Evolutionary conservation across 495 filamentous ascomycete genomes (phyloP).

Genomic region (Aspergillus campestris): DNA sequence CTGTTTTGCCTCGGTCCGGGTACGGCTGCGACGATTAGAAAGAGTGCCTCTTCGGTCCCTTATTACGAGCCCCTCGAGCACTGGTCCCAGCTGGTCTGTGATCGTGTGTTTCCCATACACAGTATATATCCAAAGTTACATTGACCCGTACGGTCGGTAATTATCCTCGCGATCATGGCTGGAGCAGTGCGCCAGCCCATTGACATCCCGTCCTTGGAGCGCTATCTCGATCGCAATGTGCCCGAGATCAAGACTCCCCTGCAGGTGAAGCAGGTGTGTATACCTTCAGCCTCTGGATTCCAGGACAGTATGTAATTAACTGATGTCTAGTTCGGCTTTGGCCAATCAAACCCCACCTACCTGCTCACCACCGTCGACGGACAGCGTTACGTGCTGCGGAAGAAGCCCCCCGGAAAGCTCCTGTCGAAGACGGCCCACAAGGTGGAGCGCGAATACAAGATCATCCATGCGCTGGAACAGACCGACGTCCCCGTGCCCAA

Average conservation of each 20-base stretch:
- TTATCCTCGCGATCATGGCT: conserved; percentile 52
- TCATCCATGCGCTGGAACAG: conserved; percentile 70
- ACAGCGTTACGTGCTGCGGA: conserved; percentile 73
- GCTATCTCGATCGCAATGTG: conserved; percentile 65
- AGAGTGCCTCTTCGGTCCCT: background rate
- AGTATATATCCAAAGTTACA: too few species aligned
- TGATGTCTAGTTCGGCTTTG: conserved; percentile 72
- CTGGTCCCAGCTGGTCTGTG: too few species aligned
- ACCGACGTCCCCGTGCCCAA: conserved; percentile 84
- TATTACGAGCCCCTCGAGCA: too few species aligned
- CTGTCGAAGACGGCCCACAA: conserved; percentile 89
- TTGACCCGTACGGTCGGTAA: too few species aligned
- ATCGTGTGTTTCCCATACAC: too few species aligned
- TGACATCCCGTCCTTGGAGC: conserved; percentile 65
- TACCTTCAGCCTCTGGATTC: too few species aligned
- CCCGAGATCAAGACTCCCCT: conserved; percentile 74
- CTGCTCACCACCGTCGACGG: conserved; percentile 64
- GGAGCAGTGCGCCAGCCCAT: conserved; percentile 84
- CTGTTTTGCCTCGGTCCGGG: conserved; percentile 22
- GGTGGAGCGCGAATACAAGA: conserved; percentile 89
- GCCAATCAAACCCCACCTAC: conserved; percentile 96
- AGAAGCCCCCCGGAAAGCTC: conserved; percentile 90
- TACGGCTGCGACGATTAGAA: background rate
- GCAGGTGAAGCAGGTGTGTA: conserved; percentile 74
- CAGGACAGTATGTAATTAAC: too few species aligned